Base-by-base conservation (phyloP, 495 filamentous ascomycete genomes). In the Copromyces sp. region DNA sequence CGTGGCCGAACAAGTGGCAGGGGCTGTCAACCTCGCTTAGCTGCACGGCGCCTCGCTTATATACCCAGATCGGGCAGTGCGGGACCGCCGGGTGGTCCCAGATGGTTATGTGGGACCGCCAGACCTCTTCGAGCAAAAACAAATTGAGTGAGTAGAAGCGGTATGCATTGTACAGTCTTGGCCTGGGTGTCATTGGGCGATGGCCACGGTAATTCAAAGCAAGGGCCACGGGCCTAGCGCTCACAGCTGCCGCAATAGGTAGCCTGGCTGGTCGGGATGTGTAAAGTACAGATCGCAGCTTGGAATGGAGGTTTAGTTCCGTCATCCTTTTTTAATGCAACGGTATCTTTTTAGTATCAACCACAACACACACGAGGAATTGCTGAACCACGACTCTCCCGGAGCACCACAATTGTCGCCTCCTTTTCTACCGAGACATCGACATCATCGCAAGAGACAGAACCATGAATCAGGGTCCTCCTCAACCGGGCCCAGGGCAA, bases 401-500 rank as follows among this genome's bases (percentile, higher is more conserved):
- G 47, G 9, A 3, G 32, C 47, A 61, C 29, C 53, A 65, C 29
- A 0, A 35, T 9, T 4, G 29, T 9, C 29, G 1, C 29, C 41
- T 35, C 11, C 20, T 17, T 41, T 41, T 32, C 9, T 69, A 14
- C 37, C 4, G 29, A 12, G 4, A 24, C 61, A 69, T 45, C 37
- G 29, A 29, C 20, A 20, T 12, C 24, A 32, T 24, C n/a, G 12
- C 69, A 42, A 68, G 41, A 53, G 37, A 41, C 17, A 74, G 39
- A 68, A 70, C 73, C 47, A 75, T 70, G 65, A 68, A 70, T 39
- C 70, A 72, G 47, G 69, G 47, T 38, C 74, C 17, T 42, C 39
- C 35, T 29, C 71, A 72, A 39, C 74, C 73, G 69, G 75, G 65
- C 24, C 76, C 73, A 35, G 78, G 78, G 70, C 78, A 74, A 72